phyloP scores from a whole-genome alignment of 768 basidiomycete species.

The Serendipita vermifera region DNA sequence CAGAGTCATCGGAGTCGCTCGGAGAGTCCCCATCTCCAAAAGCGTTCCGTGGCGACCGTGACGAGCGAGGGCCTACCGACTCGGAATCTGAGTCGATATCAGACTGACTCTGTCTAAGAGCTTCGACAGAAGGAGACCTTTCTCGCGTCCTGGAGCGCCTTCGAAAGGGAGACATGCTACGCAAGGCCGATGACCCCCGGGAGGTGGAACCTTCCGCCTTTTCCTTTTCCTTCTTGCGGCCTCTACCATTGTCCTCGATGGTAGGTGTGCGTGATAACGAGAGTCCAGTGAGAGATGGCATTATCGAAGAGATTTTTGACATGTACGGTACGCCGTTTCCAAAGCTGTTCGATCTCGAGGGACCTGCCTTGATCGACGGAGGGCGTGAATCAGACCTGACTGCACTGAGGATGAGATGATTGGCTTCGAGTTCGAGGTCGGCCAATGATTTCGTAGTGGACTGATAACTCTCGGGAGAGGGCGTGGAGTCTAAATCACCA shows the following conservation, averaged over 20 bases:
- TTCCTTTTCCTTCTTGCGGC: constrained; percentile 26
- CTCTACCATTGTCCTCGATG: constrained; percentile 26
- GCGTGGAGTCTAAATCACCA: no score
- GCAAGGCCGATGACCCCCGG: constrained; percentile 36
- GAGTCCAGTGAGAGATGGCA: constrained; percentile 54
- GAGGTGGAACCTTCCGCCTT: constrained; percentile 43
- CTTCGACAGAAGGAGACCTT: constrained; percentile 37
- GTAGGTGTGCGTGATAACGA: constrained; percentile 31
- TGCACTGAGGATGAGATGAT: not conserved
- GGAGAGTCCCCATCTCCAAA: not conserved
- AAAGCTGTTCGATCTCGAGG: not conserved
- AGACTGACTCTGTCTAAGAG: constrained; percentile 47
- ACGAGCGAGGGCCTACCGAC: constrained; percentile 16
- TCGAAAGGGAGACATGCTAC: constrained; percentile 70
- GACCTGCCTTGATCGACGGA: not conserved
- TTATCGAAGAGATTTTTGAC: constrained; percentile 54
- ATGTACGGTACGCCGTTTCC: constrained; percentile 21
- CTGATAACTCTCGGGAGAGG: no score
- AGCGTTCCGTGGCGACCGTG: not conserved
- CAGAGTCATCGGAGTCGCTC: not conserved
- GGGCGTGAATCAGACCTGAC: not conserved
- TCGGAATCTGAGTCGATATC: constrained; percentile 46
- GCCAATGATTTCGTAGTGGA: constrained; percentile 5
- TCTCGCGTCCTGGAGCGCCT: constrained; percentile 50
- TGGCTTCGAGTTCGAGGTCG: not conserved